Evolutionary conservation across 805 yeast species (phyloP).

Genomic region (Candida pseudoglaebosa): DNA sequence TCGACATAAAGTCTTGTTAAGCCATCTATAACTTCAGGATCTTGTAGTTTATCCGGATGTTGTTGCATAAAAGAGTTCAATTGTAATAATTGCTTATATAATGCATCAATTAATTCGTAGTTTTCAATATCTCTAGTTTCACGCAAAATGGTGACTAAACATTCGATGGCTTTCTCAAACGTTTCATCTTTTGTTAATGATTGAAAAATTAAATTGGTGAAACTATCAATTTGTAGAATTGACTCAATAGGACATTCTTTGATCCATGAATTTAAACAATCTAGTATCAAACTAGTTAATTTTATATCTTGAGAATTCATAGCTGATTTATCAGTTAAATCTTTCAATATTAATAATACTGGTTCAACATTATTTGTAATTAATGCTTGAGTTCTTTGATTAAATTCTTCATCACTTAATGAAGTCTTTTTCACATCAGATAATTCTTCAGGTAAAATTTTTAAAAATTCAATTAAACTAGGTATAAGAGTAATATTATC

Average conservation of each 20-base stretch:
- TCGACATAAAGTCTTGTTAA: slow-evolving; percentile 78
- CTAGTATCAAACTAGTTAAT: slow-evolving; percentile 48
- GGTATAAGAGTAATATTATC: slow-evolving; percentile 33
- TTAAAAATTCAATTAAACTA: slow-evolving; percentile 68
- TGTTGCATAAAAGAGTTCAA: slow-evolving; percentile 47
- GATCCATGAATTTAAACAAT: slow-evolving; percentile 87
- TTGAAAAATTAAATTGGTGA: slow-evolving; percentile 65
- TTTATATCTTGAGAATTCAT: slow-evolving; percentile 22
- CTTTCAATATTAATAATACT: slow-evolving; percentile 60
- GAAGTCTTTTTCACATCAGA: slow-evolving; percentile 73
- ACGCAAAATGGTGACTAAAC: slow-evolving; percentile 72
- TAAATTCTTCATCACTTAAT: slow-evolving; percentile 77
- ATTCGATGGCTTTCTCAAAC: slow-evolving; percentile 83
- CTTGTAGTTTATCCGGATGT: slow-evolving; percentile 44
- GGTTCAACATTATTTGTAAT: slow-evolving; percentile 63
- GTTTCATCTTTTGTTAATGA: slow-evolving; percentile 57
- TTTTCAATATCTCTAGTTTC: slow-evolving; percentile 80
- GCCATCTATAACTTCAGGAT: slow-evolving; percentile 63
- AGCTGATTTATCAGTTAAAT: slow-evolving; percentile 28
- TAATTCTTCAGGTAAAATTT: slow-evolving; percentile 88
- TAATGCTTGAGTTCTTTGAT: slow-evolving; percentile 56
- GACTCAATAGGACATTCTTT: slow-evolving; percentile 74
- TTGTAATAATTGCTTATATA: slow-evolving; percentile 65
- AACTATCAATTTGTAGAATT: slow-evolving; percentile 58
- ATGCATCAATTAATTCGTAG: slow-evolving; percentile 55